These are phyloP conservation scores for Rehmannia glutinosa DNA, from an alignment of 257 asterid genomes.

Conservation along the genomic window DNA sequence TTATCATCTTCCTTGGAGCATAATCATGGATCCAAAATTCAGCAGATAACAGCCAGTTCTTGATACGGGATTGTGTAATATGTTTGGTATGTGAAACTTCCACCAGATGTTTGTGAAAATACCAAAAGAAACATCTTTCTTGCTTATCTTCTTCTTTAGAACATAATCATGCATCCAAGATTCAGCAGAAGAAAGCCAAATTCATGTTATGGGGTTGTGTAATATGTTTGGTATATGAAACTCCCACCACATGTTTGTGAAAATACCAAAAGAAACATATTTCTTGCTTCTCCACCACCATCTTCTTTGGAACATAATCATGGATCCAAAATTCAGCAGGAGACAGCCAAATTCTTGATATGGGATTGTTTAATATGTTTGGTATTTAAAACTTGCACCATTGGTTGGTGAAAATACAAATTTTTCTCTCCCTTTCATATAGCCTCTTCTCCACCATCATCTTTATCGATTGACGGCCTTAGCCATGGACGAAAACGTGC, in stretches of 20 bases:
- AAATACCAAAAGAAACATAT: too few species aligned
- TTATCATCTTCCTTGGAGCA: neutral
- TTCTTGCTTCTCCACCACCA: too few species aligned
- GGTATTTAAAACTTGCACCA: neutral
- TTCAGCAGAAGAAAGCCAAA: slow-evolving; percentile 11
- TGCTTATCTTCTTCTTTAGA: neutral
- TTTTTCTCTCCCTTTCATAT: too few species aligned
- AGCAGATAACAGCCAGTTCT: slow-evolving; percentile 1
- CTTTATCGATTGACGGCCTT: neutral
- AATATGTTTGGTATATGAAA: neutral
- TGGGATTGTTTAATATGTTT: neutral
- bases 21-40: slow-evolving; percentile 14
- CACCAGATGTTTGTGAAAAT: too few species aligned
- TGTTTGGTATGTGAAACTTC: neutral
- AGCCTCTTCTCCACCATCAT: neutral
- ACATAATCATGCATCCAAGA: slow-evolving; percentile 9
- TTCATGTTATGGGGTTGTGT: neutral
- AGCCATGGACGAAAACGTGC: slow-evolving; percentile 31
- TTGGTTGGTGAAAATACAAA: neutral
- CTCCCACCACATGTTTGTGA: too few species aligned
- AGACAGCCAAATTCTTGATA: slow-evolving; percentile 2
- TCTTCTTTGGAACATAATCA: neutral
- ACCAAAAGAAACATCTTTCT: too few species aligned
- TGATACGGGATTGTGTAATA: neutral
- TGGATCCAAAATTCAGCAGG: slow-evolving; percentile 12